Base-by-base conservation (phyloP, 1,284 basidiomycete species). In the Mycena citricolor region DNA sequence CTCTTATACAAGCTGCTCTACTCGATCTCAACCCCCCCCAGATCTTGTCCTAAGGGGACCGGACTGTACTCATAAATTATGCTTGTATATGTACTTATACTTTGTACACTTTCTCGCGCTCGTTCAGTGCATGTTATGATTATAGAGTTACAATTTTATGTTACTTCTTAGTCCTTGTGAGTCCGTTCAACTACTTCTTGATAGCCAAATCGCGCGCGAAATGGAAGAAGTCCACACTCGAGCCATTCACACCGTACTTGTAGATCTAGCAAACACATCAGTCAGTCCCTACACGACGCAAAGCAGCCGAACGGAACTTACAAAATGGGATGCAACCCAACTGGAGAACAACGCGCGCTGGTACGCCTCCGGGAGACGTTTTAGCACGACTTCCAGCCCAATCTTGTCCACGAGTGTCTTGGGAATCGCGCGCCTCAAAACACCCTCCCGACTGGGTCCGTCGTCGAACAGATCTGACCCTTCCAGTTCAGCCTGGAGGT, bases 151-250 rank as follows among this genome's bases (percentile, higher is more conserved):
- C n/a, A n/a, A n/a, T n/a, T n/a, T n/a, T n/a, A n/a, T n/a, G n/a
- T n/a, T n/a, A n/a, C n/a, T n/a, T n/a, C n/a, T n/a, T n/a, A n/a
- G n/a, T n/a, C n/a, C n/a, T n/a, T n/a, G n/a, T n/a, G n/a, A n/a
- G n/a, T n/a, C n/a, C n/a, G n/a, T n/a, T 21, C 33, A 10, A 26
- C 36, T 38, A 38, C 6, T 14, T 19, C 23, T 39, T 45, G 21
- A 30, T 42, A 16, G 71, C 66, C 49, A 77, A 66, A 44, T 83
- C 83, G 42, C 86, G 72, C 37, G 84, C 83, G 69, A 95, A 97
- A 69, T 94, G 91, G 86, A 94, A 95, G 75, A 99, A 99, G 71
- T 97, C 87, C 34, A 99, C 94, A 53, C 88, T 90, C 17, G 86
- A 89, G 19, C 84, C 92, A 51, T 82, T 83, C 47, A 97, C 84